These are phyloP conservation scores for Coemansia sp. DNA, from an alignment of 192 early-diverging fungal genomes.

Conservation along the genomic window DNA sequence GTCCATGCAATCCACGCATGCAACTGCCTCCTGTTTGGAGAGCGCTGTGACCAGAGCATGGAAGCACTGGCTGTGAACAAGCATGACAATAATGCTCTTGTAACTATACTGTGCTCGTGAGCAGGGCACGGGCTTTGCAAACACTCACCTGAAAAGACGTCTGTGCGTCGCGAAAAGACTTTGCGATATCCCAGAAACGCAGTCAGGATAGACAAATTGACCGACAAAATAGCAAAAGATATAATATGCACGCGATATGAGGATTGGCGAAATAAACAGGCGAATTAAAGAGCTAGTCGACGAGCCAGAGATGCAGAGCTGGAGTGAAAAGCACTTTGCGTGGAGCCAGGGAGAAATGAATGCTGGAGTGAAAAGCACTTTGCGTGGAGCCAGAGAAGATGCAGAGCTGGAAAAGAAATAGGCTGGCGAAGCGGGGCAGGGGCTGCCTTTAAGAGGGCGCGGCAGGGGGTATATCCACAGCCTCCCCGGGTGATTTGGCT, in stretches of 20 bases:
- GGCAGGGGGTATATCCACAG: slow-evolving; percentile 5
- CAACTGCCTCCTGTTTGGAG: neutral
- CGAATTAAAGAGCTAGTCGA: neutral
- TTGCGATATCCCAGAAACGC: neutral
- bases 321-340: neutral
- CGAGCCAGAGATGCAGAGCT: too few species aligned
- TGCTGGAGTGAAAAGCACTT: neutral
- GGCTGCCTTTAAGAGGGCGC: neutral
- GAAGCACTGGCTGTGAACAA: too few species aligned
- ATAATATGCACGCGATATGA: slow-evolving; percentile 21
- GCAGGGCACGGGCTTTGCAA: neutral
- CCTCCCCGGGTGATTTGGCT: slow-evolving; percentile 52
- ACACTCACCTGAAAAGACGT: neutral
- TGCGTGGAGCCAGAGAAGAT: neutral
- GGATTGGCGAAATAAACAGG: slow-evolving; percentile 10
- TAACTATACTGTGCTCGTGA: neutral
- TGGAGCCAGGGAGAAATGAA: neutral
- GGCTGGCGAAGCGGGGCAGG: neutral
- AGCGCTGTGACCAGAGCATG: neutral
- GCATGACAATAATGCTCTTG: neutral
- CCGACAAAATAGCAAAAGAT: neutral
- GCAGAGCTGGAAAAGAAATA: slow-evolving; percentile 4
- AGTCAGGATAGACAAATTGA: neutral
- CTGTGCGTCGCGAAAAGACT: neutral
- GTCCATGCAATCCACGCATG: neutral